Base-by-base conservation (phyloP, 2,329 filamentous ascomycete species). In the Emericellopsis cladophorae region DNA sequence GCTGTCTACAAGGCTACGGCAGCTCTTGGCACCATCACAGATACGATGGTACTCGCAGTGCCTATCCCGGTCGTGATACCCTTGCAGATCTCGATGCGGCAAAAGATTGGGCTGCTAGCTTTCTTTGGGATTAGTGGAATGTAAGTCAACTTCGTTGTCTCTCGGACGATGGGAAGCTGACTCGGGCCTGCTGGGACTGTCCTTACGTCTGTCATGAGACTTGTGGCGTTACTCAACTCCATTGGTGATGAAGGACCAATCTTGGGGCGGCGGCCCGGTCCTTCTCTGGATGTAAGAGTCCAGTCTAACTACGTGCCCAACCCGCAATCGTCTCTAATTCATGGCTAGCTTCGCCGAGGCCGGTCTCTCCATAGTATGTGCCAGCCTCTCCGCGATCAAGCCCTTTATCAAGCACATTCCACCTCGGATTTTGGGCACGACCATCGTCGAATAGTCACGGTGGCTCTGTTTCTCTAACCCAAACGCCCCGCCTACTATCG, bases 361-460 rank as follows among this genome's bases (percentile, higher is more conserved):
- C 7, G 62, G 63, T 35, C 51, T 64, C 2, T 53, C 61, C 40
- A 51, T 64, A 35, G 56, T 64, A 31, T 62, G 59, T 46, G 57
- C 18, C 18, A 21, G 18, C 18, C 18, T 21, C 18, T 4, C 18
- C 18, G 5, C 18, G 18, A 21, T 21, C 18, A 21, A 21, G 18
- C 18, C 18, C 18, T 21, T 21, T 5, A 21, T 21, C 18, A 21
- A 21, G 18, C 18, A 21, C 18, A 21, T 21, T 21, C 5, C 5
- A 3, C 18, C 18, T 21, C 18, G 18, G 18, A 21, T 4, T 21
- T 21, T 21, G 18, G 18, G 18, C 18, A 4, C 18, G 18, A 21
- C 18, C 18, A 21, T 21, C 18, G 18, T 21, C 18, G 18, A 21
- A 21, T 21, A 5, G 18, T 21, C 18, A 21, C 18, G 18, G 18